A percentile compares a stretch with the other conserved stretches of the same genome.
phyloP scores from a whole-genome alignment of 352 stramenopile species.

The Phytophthora pseudosyringae region DNA sequence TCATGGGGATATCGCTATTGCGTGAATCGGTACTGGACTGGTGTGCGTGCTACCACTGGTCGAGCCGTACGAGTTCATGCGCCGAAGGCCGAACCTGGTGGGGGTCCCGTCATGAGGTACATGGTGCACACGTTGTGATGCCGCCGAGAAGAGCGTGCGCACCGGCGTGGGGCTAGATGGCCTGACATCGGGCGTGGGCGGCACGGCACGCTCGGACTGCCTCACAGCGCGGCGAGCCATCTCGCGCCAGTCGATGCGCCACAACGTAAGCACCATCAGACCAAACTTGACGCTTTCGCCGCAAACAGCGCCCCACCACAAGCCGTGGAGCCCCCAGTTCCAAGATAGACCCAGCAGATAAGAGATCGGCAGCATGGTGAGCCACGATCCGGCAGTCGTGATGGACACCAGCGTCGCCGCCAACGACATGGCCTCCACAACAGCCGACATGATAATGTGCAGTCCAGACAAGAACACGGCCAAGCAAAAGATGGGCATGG shows the following conservation, averaged over 20 bases:
- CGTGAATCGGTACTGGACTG: conserved; percentile 22
- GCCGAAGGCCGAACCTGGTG: conserved; percentile 11
- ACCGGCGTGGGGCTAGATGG: conserved; percentile 55
- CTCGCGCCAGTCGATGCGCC: conserved; percentile 74
- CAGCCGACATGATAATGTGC: conserved; percentile 79
- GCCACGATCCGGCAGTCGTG: conserved; percentile 71
- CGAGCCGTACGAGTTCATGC: conserved; percentile 28
- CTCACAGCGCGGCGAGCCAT: conserved; percentile 70
- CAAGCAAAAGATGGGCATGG: conserved; percentile 75
- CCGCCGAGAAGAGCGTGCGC: conserved; percentile 25
- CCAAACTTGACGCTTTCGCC: conserved; percentile 79
- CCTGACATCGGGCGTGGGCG: conserved; percentile 20
- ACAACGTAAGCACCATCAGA: conserved; percentile 64
- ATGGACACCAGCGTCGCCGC: conserved; percentile 72
- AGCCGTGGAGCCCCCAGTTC: conserved; percentile 52
- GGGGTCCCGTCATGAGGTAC: conserved; percentile 20
- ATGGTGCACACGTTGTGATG: conserved; percentile 32
- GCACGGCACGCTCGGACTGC: conserved; percentile 62
- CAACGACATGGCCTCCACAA: conserved; percentile 85
- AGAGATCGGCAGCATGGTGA: conserved; percentile 72
- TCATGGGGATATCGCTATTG: conserved; percentile 29
- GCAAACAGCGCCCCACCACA: conserved; percentile 81
- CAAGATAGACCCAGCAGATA: conserved; percentile 68
- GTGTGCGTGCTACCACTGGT: conserved; percentile 14
- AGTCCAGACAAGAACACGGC: conserved; percentile 78